Evolutionary conservation across 306 rosid genomes (phyloP).

Genomic region (Vigna angularis): DNA sequence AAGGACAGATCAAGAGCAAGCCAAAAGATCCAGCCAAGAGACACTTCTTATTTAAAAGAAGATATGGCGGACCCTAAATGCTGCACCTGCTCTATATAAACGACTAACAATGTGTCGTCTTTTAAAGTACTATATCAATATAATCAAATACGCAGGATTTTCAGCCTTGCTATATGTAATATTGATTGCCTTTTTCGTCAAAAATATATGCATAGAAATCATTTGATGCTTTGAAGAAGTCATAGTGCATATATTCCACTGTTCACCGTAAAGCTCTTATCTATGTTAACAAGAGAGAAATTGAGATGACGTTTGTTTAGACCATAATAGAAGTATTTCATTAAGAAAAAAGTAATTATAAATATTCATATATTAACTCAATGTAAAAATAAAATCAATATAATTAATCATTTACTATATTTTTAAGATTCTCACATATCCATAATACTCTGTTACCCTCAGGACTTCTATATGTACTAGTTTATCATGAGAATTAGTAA

Average conservation of each 20-base stretch:
- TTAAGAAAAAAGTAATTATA: too few species aligned
- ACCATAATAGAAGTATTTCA: too few species aligned
- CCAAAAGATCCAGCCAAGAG: slow-evolving; percentile 93
- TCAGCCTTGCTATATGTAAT: background rate
- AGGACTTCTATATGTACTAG: too few species aligned
- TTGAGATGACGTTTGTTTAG: too few species aligned
- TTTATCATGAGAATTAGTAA: too few species aligned
- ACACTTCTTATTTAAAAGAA: slow-evolving; percentile 69
- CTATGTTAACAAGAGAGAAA: too few species aligned
- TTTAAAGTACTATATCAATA: background rate
- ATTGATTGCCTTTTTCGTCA: background rate
- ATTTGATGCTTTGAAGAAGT: slow-evolving; percentile 8
- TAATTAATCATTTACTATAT: too few species aligned
- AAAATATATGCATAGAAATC: background rate
- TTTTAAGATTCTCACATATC: too few species aligned
- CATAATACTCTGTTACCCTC: too few species aligned
- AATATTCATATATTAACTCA: too few species aligned
- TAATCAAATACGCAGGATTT: slow-evolving; percentile 16
- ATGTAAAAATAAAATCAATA: too few species aligned
- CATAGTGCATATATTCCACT: background rate
- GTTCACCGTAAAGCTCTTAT: background rate
- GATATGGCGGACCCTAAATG: slow-evolving; percentile 55
- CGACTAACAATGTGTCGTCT: background rate
- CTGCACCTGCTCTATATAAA: slow-evolving; percentile 14
- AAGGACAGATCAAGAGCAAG: slow-evolving; percentile 77